Conservation (phyloP, 257 asterid genomes). For the Solanum megistacrolobum region DNA sequence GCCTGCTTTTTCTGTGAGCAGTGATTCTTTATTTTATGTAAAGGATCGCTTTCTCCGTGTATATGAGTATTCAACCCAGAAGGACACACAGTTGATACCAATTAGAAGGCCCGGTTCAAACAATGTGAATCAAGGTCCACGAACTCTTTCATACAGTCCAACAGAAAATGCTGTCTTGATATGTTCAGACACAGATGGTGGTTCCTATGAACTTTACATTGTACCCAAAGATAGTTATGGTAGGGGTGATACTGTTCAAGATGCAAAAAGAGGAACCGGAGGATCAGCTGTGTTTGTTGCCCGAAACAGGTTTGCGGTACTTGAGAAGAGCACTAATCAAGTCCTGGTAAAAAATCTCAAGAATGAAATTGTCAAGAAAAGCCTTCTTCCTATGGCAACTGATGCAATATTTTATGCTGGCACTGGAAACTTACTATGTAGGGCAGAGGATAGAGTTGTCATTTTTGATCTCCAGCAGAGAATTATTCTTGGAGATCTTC, state of each 20-base stretch:
- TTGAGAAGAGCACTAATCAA: slow-evolving; percentile 78
- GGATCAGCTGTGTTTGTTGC: slow-evolving; percentile 90
- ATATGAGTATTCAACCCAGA: slow-evolving; percentile 82
- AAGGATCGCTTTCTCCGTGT: slow-evolving; percentile 82
- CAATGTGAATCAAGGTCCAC: slow-evolving; percentile 75
- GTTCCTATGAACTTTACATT: slow-evolving; percentile 79
- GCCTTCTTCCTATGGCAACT: slow-evolving; percentile 60
- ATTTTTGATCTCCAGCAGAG: slow-evolving; percentile 94
- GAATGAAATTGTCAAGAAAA: slow-evolving; percentile 72
- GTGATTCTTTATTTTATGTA: slow-evolving; percentile 73
- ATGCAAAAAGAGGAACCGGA: slow-evolving; percentile 82
- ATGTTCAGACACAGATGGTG: slow-evolving; percentile 88
- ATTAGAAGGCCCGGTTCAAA: slow-evolving; percentile 86
- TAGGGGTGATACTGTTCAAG: slow-evolving; percentile 80
- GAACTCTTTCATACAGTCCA: slow-evolving; percentile 88
- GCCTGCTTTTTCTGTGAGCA: slow-evolving; percentile 77
- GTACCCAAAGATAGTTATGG: slow-evolving; percentile 80
- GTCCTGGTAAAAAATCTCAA: slow-evolving; percentile 70
- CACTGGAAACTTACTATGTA: slow-evolving; percentile 82
- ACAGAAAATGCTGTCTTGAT: slow-evolving; percentile 81
- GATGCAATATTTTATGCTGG: slow-evolving; percentile 97
- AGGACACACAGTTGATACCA: slow-evolving; percentile 76
- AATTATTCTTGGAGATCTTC: slow-evolving; percentile 72
- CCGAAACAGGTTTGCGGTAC: slow-evolving; percentile 92
- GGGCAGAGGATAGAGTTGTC: slow-evolving; percentile 94